phyloP scores from a whole-genome alignment of 768 basidiomycete species.

The Lactarius hengduanensis region DNA sequence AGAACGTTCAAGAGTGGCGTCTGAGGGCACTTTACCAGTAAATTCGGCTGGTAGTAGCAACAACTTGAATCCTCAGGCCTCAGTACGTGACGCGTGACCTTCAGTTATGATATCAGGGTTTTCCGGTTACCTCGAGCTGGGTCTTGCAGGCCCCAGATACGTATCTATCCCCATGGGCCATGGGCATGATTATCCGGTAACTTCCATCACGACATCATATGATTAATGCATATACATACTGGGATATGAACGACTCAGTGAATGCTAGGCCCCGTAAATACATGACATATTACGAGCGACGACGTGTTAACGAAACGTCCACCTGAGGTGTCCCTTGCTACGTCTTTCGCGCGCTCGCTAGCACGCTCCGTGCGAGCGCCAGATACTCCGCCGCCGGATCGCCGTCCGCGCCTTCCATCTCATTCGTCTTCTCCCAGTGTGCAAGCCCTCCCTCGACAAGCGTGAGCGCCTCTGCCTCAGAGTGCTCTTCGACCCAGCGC shows the following conservation, averaged over 20 bases:
- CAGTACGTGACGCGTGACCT: too few relatives aligned
- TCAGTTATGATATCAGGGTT: too few relatives aligned
- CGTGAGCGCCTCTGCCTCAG: constrained; percentile 72
- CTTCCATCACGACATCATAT: neutral
- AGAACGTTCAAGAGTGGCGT: too few relatives aligned
- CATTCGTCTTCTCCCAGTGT: constrained; percentile 75
- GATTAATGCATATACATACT: neutral
- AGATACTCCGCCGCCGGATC: constrained; percentile 58
- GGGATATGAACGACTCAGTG: neutral
- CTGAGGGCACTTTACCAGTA: too few relatives aligned
- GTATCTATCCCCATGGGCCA: too few relatives aligned
- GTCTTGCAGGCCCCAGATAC: too few relatives aligned
- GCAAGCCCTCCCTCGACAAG: constrained; percentile 76
- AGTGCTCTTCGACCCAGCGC: constrained; percentile 92
- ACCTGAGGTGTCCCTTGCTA: neutral
- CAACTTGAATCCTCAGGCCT: too few relatives aligned
- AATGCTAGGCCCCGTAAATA: neutral
- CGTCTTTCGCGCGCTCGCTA: constrained; percentile 42
- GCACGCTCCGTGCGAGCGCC: constrained; percentile 62
- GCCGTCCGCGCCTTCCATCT: constrained; percentile 51
- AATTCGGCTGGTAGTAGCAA: too few relatives aligned
- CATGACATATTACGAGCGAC: neutral
- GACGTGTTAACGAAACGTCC: neutral
- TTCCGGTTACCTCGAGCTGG: too few relatives aligned
- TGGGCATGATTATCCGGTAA: too few relatives aligned